Evolutionary conservation across 192 early-diverging fungal genomes (phyloP).

Genomic region (Coemansia sp.): DNA sequence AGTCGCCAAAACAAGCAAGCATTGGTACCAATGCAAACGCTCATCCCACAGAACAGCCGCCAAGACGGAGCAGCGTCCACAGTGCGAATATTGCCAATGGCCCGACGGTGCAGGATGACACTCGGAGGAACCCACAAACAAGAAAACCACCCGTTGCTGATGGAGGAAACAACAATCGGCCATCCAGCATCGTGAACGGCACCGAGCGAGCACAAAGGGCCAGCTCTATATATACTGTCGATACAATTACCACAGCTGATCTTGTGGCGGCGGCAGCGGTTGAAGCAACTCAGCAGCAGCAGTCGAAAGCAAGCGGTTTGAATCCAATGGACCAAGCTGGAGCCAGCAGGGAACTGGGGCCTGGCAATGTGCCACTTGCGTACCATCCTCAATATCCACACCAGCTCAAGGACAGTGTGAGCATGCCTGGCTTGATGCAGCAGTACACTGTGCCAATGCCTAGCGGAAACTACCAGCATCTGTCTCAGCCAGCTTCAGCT

Average conservation of each 20-base stretch:
- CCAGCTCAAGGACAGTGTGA: background rate
- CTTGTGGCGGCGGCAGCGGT: background rate
- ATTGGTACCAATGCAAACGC: background rate
- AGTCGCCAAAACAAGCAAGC: background rate
- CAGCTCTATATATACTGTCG: background rate
- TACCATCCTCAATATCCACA: background rate
- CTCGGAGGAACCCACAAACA: background rate
- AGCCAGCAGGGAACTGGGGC: background rate
- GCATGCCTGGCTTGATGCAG: background rate
- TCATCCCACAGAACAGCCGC: background rate
- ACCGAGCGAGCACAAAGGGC: background rate
- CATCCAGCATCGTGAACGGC: background rate
- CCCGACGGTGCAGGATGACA: background rate
- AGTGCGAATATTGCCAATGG: background rate
- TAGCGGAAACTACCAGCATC: slow-evolving; percentile 14
- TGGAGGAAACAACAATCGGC: background rate
- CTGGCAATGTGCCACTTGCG: background rate
- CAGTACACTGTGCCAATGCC: slow-evolving; percentile 26
- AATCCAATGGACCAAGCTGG: background rate
- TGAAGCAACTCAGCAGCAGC: background rate
- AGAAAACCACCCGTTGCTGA: background rate
- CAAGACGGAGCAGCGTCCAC: background rate
- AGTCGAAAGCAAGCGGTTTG: background rate
- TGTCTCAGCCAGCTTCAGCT: slow-evolving; percentile 17
- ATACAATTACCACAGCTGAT: background rate